Conservation (phyloP, 768 basidiomycete species). For the Kwoniella europaea region DNA sequence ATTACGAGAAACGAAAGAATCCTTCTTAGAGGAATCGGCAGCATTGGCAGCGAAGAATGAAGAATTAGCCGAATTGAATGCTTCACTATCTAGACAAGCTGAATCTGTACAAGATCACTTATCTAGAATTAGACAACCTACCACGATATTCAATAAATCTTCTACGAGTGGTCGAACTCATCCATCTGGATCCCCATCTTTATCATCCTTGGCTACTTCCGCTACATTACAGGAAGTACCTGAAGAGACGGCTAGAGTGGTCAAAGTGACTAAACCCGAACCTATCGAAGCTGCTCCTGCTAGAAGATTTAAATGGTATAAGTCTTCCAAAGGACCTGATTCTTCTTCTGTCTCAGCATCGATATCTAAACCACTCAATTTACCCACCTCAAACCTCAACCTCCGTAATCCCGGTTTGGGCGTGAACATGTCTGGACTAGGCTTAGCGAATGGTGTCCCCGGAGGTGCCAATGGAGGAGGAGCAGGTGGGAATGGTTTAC, state of each 20-base stretch:
- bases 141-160: constrained; percentile 37
- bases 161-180: constrained; percentile 31
- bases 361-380: constrained; percentile 51
- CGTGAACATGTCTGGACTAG: constrained; percentile 12
- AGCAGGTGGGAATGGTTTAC: constrained; percentile 18
- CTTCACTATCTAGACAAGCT: constrained; percentile 78
- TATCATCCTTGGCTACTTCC: constrained; percentile 50
- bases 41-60: constrained; percentile 89
- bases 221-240: constrained; percentile 56
- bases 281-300: constrained; percentile 54
- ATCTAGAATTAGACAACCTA: constrained; percentile 34
- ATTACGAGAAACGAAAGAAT: constrained; percentile 81
- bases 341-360: constrained; percentile 46
- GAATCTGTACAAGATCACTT: constrained; percentile 62
- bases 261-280: constrained; percentile 55
- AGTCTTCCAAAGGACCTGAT: constrained; percentile 57
- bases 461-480: not conserved
- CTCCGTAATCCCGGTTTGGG: constrained; percentile 23
- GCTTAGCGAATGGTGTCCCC: not conserved
- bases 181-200: constrained; percentile 51
- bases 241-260: constrained; percentile 58
- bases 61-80: constrained; percentile 83
- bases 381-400: constrained; percentile 38
- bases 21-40: constrained; percentile 88
- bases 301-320: constrained; percentile 61